A percentile compares a stretch with the other conserved stretches of the same genome.
Conservation (phyloP, 2,329 filamentous ascomycete species). For the Trichophaea hybrida region DNA sequence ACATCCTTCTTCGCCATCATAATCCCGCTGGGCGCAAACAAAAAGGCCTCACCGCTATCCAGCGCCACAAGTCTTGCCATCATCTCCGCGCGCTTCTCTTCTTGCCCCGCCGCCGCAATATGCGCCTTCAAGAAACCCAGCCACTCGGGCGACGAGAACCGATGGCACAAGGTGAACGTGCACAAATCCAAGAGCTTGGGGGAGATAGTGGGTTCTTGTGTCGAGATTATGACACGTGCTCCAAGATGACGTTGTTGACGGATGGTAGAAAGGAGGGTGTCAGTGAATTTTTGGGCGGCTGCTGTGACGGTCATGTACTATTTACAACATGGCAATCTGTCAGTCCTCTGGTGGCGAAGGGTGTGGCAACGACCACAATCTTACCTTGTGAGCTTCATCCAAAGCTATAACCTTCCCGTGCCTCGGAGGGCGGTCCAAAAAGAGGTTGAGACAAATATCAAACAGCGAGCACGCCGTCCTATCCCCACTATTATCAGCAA, state of each 20-base stretch:
- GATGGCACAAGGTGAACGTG: conserved; percentile 56
- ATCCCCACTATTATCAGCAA: not conserved
- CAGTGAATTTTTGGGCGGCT: conserved; percentile 45
- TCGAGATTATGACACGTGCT: conserved; percentile 54
- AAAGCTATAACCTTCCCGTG: conserved; percentile 50
- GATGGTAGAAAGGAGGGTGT: conserved; percentile 47
- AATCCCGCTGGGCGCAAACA: conserved; percentile 13
- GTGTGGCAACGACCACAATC: not conserved
- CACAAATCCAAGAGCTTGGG: conserved; percentile 55
- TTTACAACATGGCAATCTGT: not conserved
- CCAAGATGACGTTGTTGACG: conserved; percentile 57
- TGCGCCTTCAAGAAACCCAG: conserved; percentile 33
- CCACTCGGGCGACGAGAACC: conserved; percentile 56
- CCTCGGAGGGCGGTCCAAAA: conserved; percentile 41
- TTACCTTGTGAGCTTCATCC: conserved; percentile 62
- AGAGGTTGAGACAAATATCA: conserved; percentile 53
- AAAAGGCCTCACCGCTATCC: conserved; percentile 16
- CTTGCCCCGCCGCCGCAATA: conserved; percentile 16
- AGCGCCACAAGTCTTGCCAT: conserved; percentile 15
- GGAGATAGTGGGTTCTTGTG: conserved; percentile 61
- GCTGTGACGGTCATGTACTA: conserved; percentile 47
- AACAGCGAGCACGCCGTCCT: conserved; percentile 58
- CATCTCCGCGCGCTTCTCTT: conserved; percentile 6
- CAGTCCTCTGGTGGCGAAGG: not conserved
- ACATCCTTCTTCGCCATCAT: not conserved